Percentiles rank a stretch among this genome's conserved stretches.
Evolutionary conservation across 2,329 filamentous ascomycete species (phyloP).

Genomic region (Pleoardoris graminearum): DNA sequence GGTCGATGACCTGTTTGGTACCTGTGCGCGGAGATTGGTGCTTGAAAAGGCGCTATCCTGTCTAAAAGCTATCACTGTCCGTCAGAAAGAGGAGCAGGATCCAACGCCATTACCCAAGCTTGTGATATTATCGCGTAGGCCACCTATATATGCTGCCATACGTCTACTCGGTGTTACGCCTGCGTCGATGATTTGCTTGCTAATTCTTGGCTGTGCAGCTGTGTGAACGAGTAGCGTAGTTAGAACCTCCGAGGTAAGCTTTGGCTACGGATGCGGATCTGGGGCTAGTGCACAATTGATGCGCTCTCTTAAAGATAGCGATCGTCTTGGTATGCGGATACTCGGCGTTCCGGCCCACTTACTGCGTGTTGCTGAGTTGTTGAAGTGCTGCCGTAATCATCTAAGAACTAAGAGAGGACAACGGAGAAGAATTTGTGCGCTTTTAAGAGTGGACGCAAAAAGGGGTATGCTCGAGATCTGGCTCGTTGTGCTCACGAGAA

Average conservation of each 20-base stretch:
- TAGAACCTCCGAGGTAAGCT: slow-evolving; percentile 1
- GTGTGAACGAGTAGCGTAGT: not conserved
- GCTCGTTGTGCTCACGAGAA: not conserved
- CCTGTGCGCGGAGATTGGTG: too few relatives aligned
- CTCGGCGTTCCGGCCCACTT: slow-evolving; percentile 4
- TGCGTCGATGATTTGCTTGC: not conserved
- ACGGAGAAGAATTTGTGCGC: not conserved
- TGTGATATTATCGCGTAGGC: not conserved
- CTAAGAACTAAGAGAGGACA: not conserved
- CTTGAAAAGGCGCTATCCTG: too few relatives aligned
- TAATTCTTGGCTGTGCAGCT: not conserved
- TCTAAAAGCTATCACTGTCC: not conserved
- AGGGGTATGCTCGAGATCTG: not conserved
- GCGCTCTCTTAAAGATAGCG: not conserved
- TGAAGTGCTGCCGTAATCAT: not conserved
- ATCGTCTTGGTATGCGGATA: slow-evolving; percentile 1
- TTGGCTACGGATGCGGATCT: slow-evolving; percentile 3
- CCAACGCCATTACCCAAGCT: not conserved
- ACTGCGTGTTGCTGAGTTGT: not conserved
- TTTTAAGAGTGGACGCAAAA: not conserved
- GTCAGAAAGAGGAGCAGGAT: slow-evolving; percentile 2
- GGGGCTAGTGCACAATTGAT: not conserved
- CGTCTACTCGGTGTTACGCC: not conserved
- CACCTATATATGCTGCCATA: not conserved
- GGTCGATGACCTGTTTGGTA: too few relatives aligned